A percentile compares a stretch with the other conserved stretches of the same genome.
These are phyloP conservation scores for Saccharum officinarum DNA, from an alignment of 176 grass and related monocot genomes.

Conservation along the genomic window DNA sequence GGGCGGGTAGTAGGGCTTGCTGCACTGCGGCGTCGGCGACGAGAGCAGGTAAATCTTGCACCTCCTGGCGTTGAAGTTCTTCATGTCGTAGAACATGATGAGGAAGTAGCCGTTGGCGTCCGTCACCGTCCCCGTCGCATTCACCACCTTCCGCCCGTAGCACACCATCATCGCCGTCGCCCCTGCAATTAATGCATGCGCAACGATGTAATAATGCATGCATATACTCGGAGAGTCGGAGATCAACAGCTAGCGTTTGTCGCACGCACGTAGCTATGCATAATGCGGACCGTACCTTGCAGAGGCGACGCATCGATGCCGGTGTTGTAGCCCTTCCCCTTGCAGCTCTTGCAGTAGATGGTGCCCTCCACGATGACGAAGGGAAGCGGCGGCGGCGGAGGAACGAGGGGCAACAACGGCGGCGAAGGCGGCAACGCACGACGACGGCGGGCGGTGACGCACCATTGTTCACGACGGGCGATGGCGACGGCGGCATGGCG, in stretches of 20 bases:
- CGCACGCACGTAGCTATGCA: background rate
- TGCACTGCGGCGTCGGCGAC: constrained; percentile 46
- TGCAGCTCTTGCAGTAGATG: constrained; percentile 71
- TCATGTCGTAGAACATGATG: constrained; percentile 51
- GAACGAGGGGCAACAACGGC: background rate
- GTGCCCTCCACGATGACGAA: constrained; percentile 59
- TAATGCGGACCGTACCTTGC: constrained; percentile 26
- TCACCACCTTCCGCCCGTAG: constrained; percentile 56
- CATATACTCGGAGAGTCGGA: background rate
- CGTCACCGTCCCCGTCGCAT: constrained; percentile 48
- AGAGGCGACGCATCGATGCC: constrained; percentile 47
- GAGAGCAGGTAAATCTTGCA: constrained; percentile 55
- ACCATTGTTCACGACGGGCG: background rate
- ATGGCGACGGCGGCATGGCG: background rate
- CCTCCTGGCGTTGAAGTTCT: constrained; percentile 29
- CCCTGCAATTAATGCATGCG: constrained; percentile 11
- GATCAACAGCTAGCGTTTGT: background rate
- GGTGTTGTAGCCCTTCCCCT: constrained; percentile 36
- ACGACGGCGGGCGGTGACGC: background rate
- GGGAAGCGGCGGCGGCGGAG: background rate
- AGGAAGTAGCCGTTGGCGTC: constrained; percentile 55
- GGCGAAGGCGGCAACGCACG: background rate
- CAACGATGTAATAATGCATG: background rate
- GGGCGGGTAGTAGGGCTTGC: constrained; percentile 50
- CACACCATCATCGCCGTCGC: constrained; percentile 47